Evolutionary conservation across 164 flowering plant species (phyloP).

Genomic region (Nymphaea thermarum): DNA sequence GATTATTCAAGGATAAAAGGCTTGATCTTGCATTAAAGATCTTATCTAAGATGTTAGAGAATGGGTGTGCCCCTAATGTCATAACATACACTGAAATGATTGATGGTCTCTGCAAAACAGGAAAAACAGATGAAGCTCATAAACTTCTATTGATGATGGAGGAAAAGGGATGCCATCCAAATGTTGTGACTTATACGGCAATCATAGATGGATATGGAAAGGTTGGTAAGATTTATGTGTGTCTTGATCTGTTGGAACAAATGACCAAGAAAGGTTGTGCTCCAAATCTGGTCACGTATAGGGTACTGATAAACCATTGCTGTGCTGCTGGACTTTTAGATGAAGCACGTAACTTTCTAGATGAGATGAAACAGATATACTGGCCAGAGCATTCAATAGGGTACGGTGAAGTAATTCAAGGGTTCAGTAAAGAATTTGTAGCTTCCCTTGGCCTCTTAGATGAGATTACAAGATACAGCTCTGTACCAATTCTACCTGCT

Average conservation of each 20-base stretch:
- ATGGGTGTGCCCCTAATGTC: constrained; percentile 76
- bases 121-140: constrained; percentile 76
- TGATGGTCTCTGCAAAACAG: constrained; percentile 86
- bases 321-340: constrained; percentile 61
- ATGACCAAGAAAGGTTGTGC: constrained; percentile 73
- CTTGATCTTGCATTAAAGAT: constrained; percentile 76
- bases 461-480: constrained; percentile 31
- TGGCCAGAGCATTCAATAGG: constrained; percentile 62
- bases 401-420: constrained; percentile 72
- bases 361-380: constrained; percentile 87
- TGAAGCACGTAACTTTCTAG: constrained; percentile 57
- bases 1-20: constrained; percentile 71
- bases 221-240: constrained; percentile 47
- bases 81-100: constrained; percentile 79
- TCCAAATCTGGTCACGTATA: constrained; percentile 77
- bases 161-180: constrained; percentile 72
- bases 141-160: constrained; percentile 85
- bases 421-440: constrained; percentile 63
- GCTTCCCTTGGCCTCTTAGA: constrained; percentile 56
- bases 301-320: constrained; percentile 67
- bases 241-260: constrained; percentile 49
- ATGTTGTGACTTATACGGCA: constrained; percentile 91
- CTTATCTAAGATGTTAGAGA: constrained; percentile 80
- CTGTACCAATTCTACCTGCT: constrained; percentile 43
- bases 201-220: constrained; percentile 92